Evolutionary conservation across 305 asterid species (phyloP).

Genomic region (Fraxinus baroniana): DNA sequence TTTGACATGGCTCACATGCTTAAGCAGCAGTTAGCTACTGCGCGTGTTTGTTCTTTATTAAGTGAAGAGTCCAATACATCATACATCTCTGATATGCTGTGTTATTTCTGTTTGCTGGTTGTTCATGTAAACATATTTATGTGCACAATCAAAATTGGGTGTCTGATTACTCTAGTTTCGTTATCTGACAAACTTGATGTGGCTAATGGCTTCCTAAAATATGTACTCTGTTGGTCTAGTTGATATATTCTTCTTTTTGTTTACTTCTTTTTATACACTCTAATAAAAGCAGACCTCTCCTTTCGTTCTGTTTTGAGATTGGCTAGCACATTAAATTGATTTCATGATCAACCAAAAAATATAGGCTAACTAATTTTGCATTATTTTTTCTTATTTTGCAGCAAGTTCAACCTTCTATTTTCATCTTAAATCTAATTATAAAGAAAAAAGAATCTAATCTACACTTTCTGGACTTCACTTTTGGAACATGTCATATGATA

Average conservation of each 20-base stretch:
- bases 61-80: not conserved
- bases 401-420: not conserved
- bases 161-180: not conserved
- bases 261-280: not conserved
- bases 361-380: not conserved
- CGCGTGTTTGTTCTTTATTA: not conserved
- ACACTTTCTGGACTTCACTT: not conserved
- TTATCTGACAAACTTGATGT: not conserved
- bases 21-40: not conserved
- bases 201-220: not conserved
- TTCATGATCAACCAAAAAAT: not conserved
- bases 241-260: not conserved
- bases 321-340: not conserved
- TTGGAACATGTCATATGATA: not conserved
- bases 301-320: not conserved
- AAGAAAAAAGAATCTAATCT: not conserved
- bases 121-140: not conserved
- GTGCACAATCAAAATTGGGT: not conserved
- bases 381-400: not conserved
- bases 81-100: not conserved
- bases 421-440: not conserved
- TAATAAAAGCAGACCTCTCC: not conserved
- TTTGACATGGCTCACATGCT: conserved; percentile 7
- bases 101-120: not conserved
- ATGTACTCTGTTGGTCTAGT: not conserved